Base-by-base conservation (phyloP, 371 early-diverging fungal species). In the Dinochytrium kinnereticum region DNA sequence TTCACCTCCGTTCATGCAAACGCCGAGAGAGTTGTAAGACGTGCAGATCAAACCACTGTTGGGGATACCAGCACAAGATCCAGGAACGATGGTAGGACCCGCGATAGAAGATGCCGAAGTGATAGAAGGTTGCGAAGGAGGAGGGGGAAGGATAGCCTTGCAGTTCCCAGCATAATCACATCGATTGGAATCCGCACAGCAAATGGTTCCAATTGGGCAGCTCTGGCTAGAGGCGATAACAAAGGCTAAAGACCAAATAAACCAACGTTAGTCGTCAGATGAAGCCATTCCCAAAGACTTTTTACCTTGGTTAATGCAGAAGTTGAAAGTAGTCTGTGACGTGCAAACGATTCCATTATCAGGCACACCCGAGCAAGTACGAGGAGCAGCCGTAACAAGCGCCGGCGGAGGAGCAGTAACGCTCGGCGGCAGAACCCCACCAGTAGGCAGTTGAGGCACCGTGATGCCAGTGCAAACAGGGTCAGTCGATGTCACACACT, bases 41-140 rank as follows among this genome's bases (percentile, higher is more conserved):
- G 28, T 44, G 57, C 76, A 76, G 31, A 69, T 61, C 37, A 76
- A 68, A 64, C 72, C 59, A 64, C 72, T 72, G 64, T 76, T 73
- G 0, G 68, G 51, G 51, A 68, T 30, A 49, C 51, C 50, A 15
- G 50, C 53, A 26, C 68, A 68, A 30, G 34, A 33, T 28, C 68
- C 68, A 17, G 28, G 53, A 34, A 44, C 26, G 34, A 37, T 61
- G 34, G 61, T 33, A 3, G 61, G 13, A 17, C 34, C 61, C 30
- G 61, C 24, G 36, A 36, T 21, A 7, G 61, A 17, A 13, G 61
- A 5, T 2, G 34, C 36, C 13, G 30, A 3, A 34, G 28, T 61
- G 36, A 10, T 34, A 53, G 55, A 2, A 33, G 66, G 21, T 24
- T 31, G 10, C 13, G 64, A 13, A 31, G 17, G 17, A 19, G 7